phyloP scores from a whole-genome alignment of 352 stramenopile species.

The Phytophthora rubi region DNA sequence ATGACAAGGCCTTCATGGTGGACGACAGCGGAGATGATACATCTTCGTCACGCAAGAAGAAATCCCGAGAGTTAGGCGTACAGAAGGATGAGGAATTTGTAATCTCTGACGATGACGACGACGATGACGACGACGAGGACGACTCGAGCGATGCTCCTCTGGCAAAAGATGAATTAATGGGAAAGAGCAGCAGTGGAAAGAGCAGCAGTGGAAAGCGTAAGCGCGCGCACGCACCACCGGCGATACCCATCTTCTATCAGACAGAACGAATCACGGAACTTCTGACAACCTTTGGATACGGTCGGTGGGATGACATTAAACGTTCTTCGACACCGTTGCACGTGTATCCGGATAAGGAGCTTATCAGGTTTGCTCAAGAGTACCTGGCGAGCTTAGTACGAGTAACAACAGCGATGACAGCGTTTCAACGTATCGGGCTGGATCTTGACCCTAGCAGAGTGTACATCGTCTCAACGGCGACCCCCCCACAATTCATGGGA shows the following conservation, averaged over 20 bases:
- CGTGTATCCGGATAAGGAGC: slow-evolving; percentile 47
- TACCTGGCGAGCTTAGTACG: slow-evolving; percentile 63
- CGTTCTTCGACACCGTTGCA: slow-evolving; percentile 35
- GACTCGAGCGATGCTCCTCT: slow-evolving; percentile 60
- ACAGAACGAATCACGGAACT: slow-evolving; percentile 52
- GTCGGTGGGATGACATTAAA: slow-evolving; percentile 81
- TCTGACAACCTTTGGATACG: slow-evolving; percentile 79
- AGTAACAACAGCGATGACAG: slow-evolving; percentile 38
- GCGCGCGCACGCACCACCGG: slow-evolving; percentile 25
- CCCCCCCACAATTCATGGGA: slow-evolving; percentile 12
- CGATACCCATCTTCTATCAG: slow-evolving; percentile 48
- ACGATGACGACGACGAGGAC: slow-evolving; percentile 63
- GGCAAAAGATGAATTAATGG: slow-evolving; percentile 52
- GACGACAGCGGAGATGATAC: slow-evolving; percentile 65
- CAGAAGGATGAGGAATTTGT: slow-evolving; percentile 76
- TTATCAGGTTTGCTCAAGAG: slow-evolving; percentile 57
- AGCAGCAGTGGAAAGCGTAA: slow-evolving; percentile 41
- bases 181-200: slow-evolving; percentile 29
- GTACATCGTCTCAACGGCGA: slow-evolving; percentile 33
- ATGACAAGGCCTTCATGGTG: slow-evolving; percentile 33
- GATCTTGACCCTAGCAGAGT: slow-evolving; percentile 38
- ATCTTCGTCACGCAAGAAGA: slow-evolving; percentile 33
- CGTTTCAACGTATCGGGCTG: slow-evolving; percentile 38
- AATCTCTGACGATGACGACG: slow-evolving; percentile 66
- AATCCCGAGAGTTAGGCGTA: slow-evolving; percentile 20